Base-by-base conservation (phyloP, 169 alveolate species). In the Theileria luwenshuni region DNA sequence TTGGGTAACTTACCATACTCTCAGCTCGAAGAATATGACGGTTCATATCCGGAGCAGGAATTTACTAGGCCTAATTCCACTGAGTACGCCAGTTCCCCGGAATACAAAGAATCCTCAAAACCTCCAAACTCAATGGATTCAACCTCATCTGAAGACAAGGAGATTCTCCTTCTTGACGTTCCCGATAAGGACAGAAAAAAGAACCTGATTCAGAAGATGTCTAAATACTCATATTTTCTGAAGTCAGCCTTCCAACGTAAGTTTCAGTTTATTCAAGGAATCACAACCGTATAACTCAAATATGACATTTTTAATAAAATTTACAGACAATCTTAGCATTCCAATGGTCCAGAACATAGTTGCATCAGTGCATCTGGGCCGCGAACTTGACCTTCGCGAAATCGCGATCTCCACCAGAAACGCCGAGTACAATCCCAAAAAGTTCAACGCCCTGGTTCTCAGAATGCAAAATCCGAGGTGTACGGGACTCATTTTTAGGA, bases 371-470 rank as follows among this genome's bases (percentile, higher is more conserved):
- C 94, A 97, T 74, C 76, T 97, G 32, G 85, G 94, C 42, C 75
- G 92, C 27, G 90, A 93, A 63, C 75, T 97, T 28, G 98, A 97
- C 80, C 89, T 97, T 23, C 86, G 97, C 41, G 91, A 88, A 71
- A 94, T 97, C 5, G 98, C 99, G 1, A 80, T 95, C 1, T 94
- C 96, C 47, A 97, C 98, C 17, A 83, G 98, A 42, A 96, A 96
- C 77, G 98, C 99, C 7, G 99, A 97, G 90, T 97, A 96, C 76
- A 97, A 97, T 73, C 99, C 99, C 17, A 94, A 90, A 42, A 90
- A 98, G 75, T 95, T 97, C 77, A 96, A 98, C 38, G 99, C 99
- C 10, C 97, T 96, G 10, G 96, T 97, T 43, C 92, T 96, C 95
- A 86, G 99, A 76, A 83, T 97, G 64, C 94, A 95, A 69, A 96